phyloP scores from a whole-genome alignment of 768 basidiomycete genomes.

The Termitomyces sp. region DNA sequence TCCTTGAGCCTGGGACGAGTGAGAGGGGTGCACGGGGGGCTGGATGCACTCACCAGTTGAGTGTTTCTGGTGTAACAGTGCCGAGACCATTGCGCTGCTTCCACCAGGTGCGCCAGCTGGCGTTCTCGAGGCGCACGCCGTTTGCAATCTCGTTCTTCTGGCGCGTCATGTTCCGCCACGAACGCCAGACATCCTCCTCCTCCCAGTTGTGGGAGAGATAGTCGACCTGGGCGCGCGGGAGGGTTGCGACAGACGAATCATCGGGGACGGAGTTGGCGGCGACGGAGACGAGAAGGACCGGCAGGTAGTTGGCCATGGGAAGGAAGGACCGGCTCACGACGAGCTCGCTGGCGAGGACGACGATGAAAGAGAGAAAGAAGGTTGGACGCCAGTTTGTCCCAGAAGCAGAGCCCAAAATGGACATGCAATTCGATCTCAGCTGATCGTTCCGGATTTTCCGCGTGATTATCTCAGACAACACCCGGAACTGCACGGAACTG shows the following conservation, averaged over 20 bases:
- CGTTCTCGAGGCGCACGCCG: slow-evolving; percentile 92
- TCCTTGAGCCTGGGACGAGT: slow-evolving; percentile 81
- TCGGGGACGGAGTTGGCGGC: slow-evolving; percentile 57
- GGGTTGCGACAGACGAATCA: slow-evolving; percentile 76
- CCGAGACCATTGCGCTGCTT: slow-evolving; percentile 96
- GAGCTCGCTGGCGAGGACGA: slow-evolving; percentile 9
- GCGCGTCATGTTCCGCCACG: slow-evolving; percentile 97
- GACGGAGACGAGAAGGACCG: slow-evolving; percentile 63
- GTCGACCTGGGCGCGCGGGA: slow-evolving; percentile 92
- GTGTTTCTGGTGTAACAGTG: slow-evolving; percentile 93
- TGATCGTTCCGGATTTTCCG: slow-evolving; percentile 15
- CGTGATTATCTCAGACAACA: slow-evolving; percentile 9
- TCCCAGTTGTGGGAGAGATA: slow-evolving; percentile 97
- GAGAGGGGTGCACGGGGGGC: slow-evolving; percentile 1
- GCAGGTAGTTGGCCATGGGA: slow-evolving; percentile 63
- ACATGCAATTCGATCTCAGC: slow-evolving; percentile 13
- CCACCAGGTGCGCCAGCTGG: slow-evolving; percentile 99
- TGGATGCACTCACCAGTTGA: slow-evolving; percentile 78
- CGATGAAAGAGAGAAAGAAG: slow-evolving; percentile 7
- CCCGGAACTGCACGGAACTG: slow-evolving; percentile 4
- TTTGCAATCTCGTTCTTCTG: slow-evolving; percentile 99
- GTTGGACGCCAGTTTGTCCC: neutral
- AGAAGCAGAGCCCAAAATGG: slow-evolving; percentile 8
- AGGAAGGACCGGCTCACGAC: slow-evolving; percentile 7
- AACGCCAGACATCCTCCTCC: slow-evolving; percentile 97